Base-by-base conservation (phyloP, 139 green algal genomes). In the Chlorella sp. region DNA sequence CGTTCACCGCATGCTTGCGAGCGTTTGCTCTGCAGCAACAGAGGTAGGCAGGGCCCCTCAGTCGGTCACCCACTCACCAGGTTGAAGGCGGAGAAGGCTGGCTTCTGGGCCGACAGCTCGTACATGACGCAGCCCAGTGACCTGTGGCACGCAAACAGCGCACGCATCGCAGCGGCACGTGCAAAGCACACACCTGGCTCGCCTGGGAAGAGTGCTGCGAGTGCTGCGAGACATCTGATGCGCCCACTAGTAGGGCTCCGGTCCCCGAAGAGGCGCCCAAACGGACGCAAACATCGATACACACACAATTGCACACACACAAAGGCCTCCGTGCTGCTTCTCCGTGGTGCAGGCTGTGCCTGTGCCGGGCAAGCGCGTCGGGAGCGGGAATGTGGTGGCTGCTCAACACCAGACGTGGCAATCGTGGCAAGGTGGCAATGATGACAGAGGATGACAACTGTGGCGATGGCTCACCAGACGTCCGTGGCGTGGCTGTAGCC, bases 31-130 rank as follows among this genome's bases (percentile, higher is more conserved):
- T 63, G 50, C n/a, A 69, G 49, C 51, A 70, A 60, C 63, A 73
- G 10, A 24, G 42, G 29, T 5, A 49, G n/a, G n/a, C 64, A 3
- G 51, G 33, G 49, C 63, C 69, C 36, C 27, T 29, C 26, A 72
- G 70, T 51, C 73, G 71, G 14, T 35, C 64, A 4, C 74, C 74
- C 59, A 79, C 74, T 67, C 30, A 75, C 69, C 55, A 83, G 59
- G 64, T 90, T 90, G 78, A 90, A 90, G 33, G 85, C 85, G 61
- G 81, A 85, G 83, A 89, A 90, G 36, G 85, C 67, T 30, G 85
- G 78, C 34, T 80, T 80, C 32, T 86, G 74, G 1, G 78, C 74
- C 1, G 78, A 83, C 10, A 90, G 83, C 75, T 90, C 85, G 51
- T 88, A 90, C 36, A 89, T 80, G 1, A 87, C 80, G 31, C 78